Evolutionary conservation across 2,329 filamentous ascomycete species (phyloP).

Genomic region (Scopulariopsis brevicaulis): DNA sequence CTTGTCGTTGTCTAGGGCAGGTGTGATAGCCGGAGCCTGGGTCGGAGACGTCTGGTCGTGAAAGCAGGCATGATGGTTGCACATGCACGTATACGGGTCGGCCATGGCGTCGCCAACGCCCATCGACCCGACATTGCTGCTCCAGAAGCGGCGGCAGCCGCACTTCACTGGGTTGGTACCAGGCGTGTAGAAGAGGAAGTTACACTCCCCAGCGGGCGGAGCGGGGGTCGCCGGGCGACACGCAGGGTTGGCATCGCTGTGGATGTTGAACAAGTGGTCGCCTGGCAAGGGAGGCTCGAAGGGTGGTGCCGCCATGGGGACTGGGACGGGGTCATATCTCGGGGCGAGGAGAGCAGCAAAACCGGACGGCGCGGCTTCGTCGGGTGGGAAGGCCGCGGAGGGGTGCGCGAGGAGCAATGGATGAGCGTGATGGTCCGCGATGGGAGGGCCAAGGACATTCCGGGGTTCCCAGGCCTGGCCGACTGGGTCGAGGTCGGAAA

Average conservation of each 20-base stretch:
- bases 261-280: slow-evolving; percentile 42
- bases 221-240: slow-evolving; percentile 14
- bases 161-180: slow-evolving; percentile 41
- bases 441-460: not conserved
- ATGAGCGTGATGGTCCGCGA: not conserved
- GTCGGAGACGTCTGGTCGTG: slow-evolving; percentile 32
- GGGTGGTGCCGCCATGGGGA: slow-evolving; percentile 40
- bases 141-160: slow-evolving; percentile 52
- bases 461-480: slow-evolving; percentile 1
- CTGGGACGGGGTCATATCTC: slow-evolving; percentile 1
- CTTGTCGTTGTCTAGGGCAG: slow-evolving; percentile 17
- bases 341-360: not conserved
- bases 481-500: not conserved
- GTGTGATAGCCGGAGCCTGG: not conserved
- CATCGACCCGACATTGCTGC: slow-evolving; percentile 18
- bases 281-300: slow-evolving; percentile 31
- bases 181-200: slow-evolving; percentile 42
- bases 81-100: slow-evolving; percentile 45
- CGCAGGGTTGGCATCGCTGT: slow-evolving; percentile 29
- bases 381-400: not conserved
- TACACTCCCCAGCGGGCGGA: slow-evolving; percentile 43
- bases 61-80: slow-evolving; percentile 50
- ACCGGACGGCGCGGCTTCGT: not conserved
- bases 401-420: not conserved
- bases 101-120: slow-evolving; percentile 18